A percentile compares a stretch with the other conserved stretches of the same genome.
phyloP scores from a whole-genome alignment of 164 flowering plant species.

The Vitis rupestris region DNA sequence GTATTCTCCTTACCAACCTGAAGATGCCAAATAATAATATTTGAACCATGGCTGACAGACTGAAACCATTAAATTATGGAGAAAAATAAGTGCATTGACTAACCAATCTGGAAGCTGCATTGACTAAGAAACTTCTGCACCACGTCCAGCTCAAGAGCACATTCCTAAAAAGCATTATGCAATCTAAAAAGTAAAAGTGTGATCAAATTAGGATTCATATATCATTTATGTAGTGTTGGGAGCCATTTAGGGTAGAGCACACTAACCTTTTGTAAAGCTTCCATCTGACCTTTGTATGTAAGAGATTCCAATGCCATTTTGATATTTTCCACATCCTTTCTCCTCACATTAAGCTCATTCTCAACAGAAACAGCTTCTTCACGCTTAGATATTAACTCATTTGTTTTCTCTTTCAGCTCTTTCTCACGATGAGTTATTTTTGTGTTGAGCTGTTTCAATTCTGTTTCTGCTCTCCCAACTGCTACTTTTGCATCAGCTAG shows the following conservation, averaged over 20 bases:
- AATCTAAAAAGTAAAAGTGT: too few species aligned
- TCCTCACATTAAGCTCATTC: slow-evolving; percentile 60
- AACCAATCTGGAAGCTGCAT: slow-evolving; percentile 76
- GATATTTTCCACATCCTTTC: slow-evolving; percentile 60
- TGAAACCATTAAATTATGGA: background rate
- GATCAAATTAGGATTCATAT: background rate
- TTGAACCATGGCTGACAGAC: background rate
- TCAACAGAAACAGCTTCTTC: slow-evolving; percentile 81
- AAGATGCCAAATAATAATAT: slow-evolving; percentile 15
- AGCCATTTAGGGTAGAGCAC: background rate
- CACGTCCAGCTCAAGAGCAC: slow-evolving; percentile 52
- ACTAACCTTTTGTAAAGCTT: slow-evolving; percentile 72
- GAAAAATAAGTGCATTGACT: slow-evolving; percentile 21
- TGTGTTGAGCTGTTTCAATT: slow-evolving; percentile 75
- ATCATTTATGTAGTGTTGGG: background rate
- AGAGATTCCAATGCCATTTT: slow-evolving; percentile 56
- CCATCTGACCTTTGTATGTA: slow-evolving; percentile 73
- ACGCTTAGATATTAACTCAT: slow-evolving; percentile 62
- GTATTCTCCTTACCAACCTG: slow-evolving; percentile 96
- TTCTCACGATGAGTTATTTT: slow-evolving; percentile 75
- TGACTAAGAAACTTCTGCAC: slow-evolving; percentile 76
- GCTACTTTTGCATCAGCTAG: slow-evolving; percentile 87
- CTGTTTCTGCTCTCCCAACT: slow-evolving; percentile 87
- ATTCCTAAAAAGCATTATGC: slow-evolving; percentile 50
- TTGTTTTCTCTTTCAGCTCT: slow-evolving; percentile 75